Evolutionary conservation across 1,284 basidiomycete species (phyloP), one percentile per base, ranked within the genome.

Genomic region (Phlebopus sp.): DNA sequence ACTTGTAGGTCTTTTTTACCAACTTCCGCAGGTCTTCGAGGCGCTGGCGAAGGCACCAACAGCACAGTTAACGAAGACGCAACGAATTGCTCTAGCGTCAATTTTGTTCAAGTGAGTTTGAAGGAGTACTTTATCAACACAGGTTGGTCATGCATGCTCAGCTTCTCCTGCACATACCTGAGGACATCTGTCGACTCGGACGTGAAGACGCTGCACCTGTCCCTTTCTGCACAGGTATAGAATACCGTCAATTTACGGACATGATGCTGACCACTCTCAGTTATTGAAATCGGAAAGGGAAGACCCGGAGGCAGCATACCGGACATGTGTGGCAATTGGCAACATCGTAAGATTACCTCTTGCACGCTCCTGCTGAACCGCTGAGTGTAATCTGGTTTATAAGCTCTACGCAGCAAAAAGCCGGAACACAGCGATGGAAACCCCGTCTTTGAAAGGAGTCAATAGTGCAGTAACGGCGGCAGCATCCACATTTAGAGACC

Each of bases 251-350:
- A 17, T 48, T 18, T 18, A 19, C 42, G 47, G 49, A 46, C 27
- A 27, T 37, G 36, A 46, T 47, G n/a, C 51, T 57, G 11, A 56
- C 25, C 37, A n/a, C 37, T 55, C 29, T 10, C 57, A 87, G 83
- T 73, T 90, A 13, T 67, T 93, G 17, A 68, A 76, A 49, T 73
- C 75, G 37, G 91, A 95, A 66, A 78, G 67, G 36, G 69, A 70
- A 14, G 96, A 99, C 52, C 74, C 82, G 17, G 96, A 99, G 63
- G 83, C 88, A 2, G 77, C 81, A 11, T 98, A 98, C 66, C 84
- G 96, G 23, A 76, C 86, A 1, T 69, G 91, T 6, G 88, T 97
- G 13, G 94, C 88, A 0, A 73, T 97, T 2, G 96, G 96, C 27
- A 98, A 99, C 64, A 67, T 90, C 39, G 90, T 92, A 51, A 61